Evolutionary conservation across 2,329 filamentous ascomycete genomes (phyloP), one percentile per base, ranked within the genome.

Genomic region (Raffaelea arxii): DNA sequence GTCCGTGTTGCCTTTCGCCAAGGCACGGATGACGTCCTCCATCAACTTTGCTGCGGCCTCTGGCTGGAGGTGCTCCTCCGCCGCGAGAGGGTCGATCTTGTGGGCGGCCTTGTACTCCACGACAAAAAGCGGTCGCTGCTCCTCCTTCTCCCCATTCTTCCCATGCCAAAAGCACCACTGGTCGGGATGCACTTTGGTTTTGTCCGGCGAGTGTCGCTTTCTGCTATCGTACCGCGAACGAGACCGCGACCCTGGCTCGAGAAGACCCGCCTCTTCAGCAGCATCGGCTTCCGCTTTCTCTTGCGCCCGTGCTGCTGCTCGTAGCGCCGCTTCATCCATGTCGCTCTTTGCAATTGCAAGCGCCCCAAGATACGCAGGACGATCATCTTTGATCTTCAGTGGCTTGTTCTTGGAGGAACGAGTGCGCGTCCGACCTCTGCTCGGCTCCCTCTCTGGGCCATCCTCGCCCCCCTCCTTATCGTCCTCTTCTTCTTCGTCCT

Each of bases 81-180:
- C 23, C 25, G 19, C 24, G 6, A n/a, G 24, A 18, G 23, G 12
- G 5, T 44, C 23, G n/a, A 50, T 38, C 35, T 47, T 50, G 48
- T 50, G 44, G 4, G 48, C 45, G 2, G 45, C 42, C 37, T 50
- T 47, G 42, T 47, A 50, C 38, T 50, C 48, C 37, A 46, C 22
- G 7, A 50, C 48, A 22, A 46, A 19, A 16, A 16, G 9, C 27
- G 27, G n/a, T n/a, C n/a, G n/a, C n/a, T n/a, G n/a, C n/a, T n/a
- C n/a, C n/a, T n/a, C n/a, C n/a, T n/a, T n/a, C n/a, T n/a, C n/a
- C n/a, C n/a, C n/a, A n/a, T n/a, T n/a, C n/a, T 30, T 30, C 18
- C 27, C n/a, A 14, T 39, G 35, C 24, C 10, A n/a, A 11, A 41
- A 12, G 11, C 36, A 30, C 44, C 36, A 41, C 6, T 38, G 44